Percentiles rank a stretch among this genome's conserved stretches.
Evolutionary conservation across 2,329 filamentous ascomycete genomes (phyloP).

Genomic region (Apiospora malaysiana): DNA sequence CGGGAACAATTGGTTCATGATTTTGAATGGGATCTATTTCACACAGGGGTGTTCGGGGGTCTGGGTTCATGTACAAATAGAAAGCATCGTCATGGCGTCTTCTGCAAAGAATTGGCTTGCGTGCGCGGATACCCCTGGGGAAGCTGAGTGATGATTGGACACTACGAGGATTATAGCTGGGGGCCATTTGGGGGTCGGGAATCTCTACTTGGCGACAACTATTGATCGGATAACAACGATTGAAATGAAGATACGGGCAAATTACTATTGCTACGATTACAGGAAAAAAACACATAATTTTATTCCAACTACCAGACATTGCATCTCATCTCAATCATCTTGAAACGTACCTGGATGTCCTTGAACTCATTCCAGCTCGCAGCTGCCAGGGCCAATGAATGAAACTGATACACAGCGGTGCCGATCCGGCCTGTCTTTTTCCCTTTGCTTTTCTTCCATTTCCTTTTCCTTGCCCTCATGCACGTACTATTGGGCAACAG

Average conservation of each 20-base stretch:
- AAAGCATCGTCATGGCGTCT: constrained; percentile 37
- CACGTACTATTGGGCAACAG: background rate
- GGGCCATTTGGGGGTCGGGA: constrained; percentile 15
- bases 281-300: background rate
- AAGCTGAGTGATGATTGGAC: constrained; percentile 27
- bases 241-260: constrained; percentile 17
- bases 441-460: background rate
- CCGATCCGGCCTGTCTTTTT: background rate
- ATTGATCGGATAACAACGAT: constrained; percentile 26
- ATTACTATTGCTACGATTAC: background rate
- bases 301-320: background rate
- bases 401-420: background rate
- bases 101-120: constrained; percentile 36
- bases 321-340: constrained; percentile 9
- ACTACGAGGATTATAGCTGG: constrained; percentile 5
- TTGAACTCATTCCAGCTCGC: background rate
- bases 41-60: constrained; percentile 29
- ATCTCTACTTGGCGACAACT: constrained; percentile 16
- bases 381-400: constrained; percentile 5
- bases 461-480: background rate
- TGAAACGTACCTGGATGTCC: background rate
- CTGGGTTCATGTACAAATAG: constrained; percentile 33
- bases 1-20: constrained; percentile 23
- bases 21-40: constrained; percentile 22
- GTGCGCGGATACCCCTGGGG: constrained; percentile 40